Evolutionary conservation across 441 rosid species (phyloP).

Genomic region (Viola pubescens): DNA sequence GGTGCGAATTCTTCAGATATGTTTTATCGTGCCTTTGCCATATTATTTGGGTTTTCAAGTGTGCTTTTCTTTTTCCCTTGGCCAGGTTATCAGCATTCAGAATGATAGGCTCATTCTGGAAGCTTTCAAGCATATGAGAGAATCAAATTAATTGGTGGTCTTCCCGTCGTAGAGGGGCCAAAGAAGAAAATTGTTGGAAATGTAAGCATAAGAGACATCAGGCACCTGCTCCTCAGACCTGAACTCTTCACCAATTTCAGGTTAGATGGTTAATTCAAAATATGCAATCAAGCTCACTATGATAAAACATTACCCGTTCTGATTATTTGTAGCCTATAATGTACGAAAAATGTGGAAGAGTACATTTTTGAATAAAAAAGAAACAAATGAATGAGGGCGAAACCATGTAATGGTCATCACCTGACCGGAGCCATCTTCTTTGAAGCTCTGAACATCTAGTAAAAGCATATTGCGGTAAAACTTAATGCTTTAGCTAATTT

Average conservation of each 20-base stretch:
- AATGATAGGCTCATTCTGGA: conserved; percentile 59
- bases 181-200: conserved; percentile 55
- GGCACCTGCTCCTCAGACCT: conserved; percentile 61
- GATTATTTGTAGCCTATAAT: no score
- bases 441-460: no score
- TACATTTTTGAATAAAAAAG: no score
- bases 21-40: neutral
- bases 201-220: conserved; percentile 67
- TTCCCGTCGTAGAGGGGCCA: conserved; percentile 57
- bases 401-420: no score
- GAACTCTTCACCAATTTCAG: conserved; percentile 67
- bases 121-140: conserved; percentile 76
- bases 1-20: conserved; percentile 26
- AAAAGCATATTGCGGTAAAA: no score
- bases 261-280: conserved; percentile 20
- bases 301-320: no score
- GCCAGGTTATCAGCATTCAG: conserved; percentile 53
- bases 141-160: conserved; percentile 67
- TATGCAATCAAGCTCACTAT: neutral
- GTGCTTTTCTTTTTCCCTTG: neutral
- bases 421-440: no score
- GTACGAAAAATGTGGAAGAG: no score
- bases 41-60: conserved; percentile 7
- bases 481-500: neutral
- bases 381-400: no score